Evolutionary conservation across 768 basidiomycete genomes (phyloP), one percentile per base, ranked within the genome.

Genomic region (Strobilomyces echinocephalus): DNA sequence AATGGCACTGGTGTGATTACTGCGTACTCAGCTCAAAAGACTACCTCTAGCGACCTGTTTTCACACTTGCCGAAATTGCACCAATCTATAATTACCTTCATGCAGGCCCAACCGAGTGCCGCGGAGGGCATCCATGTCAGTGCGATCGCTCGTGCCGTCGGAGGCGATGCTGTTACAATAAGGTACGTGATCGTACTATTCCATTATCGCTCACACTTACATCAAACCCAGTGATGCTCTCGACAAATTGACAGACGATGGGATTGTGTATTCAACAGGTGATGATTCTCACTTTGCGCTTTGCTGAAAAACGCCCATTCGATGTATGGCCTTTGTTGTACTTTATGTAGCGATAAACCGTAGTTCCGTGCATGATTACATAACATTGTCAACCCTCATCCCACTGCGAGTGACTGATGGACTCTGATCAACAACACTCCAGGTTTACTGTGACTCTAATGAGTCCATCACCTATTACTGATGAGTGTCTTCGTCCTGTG

Each of bases 221-320:
- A 35, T 33, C 34, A 12, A 18, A 44, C 52, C 41, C 55, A 90
- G 91, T 63, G 74, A 79, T 41, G 88, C 88, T 7, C 72, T 95
- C 58, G 89, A 94, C 59, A 69, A 71, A 48, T 76, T 97, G 49
- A 85, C 91, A 77, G 84, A 87, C 49, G 85, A 88, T 1, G 94
- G 94, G 0, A 71, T 80, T 57, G 76, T 95, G 52, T 97, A 80
- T 69, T 86, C 81, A 50, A 91, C 90, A 1, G 79, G 84, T 38
- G 87, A 93, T 62, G 91, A 93, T 57, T 86, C 80, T n/a, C 89
- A 91, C 61, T 87, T 83, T 68, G 72, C 77, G 34, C 65, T 87
- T 9, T 42, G 81, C 81, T 47, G 77, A 62, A 66, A 54, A 33
- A 46, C 54, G 26, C 14, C 42, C 20, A 10, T 42, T 26, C 38